phyloP scores from a whole-genome alignment of 1,284 basidiomycete genomes.

The Athelia psychrophila region DNA sequence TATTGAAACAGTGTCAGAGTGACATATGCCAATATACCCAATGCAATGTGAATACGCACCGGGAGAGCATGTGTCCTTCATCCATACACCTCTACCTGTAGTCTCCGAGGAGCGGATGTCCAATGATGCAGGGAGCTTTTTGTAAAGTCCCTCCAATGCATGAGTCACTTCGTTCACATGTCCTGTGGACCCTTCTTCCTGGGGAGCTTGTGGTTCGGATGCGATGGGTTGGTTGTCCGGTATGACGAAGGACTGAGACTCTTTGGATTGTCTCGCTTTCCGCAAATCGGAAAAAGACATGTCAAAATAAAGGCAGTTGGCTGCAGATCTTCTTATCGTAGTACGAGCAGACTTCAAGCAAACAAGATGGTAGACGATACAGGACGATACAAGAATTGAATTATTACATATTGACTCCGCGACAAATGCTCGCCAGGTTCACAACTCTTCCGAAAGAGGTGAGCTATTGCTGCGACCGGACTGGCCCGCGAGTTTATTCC shows the following conservation, averaged over 20 bases:
- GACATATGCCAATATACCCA: neutral
- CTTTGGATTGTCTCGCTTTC: constrained; percentile 13
- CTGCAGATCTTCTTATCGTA: too few species aligned
- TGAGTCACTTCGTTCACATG: constrained; percentile 1
- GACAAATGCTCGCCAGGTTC: too few species aligned
- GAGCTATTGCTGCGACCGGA: too few species aligned
- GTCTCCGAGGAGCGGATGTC: constrained; percentile 25
- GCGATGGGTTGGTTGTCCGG: constrained; percentile 2
- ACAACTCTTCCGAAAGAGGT: too few species aligned
- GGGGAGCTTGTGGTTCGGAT: neutral
- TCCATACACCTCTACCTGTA: constrained; percentile 39
- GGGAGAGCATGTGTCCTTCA: constrained; percentile 29
- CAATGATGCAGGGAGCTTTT: constrained; percentile 21
- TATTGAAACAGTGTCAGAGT: constrained; percentile 25
- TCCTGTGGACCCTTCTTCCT: neutral
- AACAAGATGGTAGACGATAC: too few species aligned
- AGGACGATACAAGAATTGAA: too few species aligned
- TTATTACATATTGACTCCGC: too few species aligned
- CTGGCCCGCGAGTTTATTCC: too few species aligned
- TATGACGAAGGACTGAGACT: constrained; percentile 17
- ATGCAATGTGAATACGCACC: constrained; percentile 34
- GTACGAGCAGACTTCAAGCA: too few species aligned
- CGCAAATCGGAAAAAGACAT: constrained; percentile 19
- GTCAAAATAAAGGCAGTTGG: too few species aligned
- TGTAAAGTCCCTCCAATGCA: constrained; percentile 5